phyloP scores from a whole-genome alignment of 768 basidiomycete species.

The Agrocybe praecox region DNA sequence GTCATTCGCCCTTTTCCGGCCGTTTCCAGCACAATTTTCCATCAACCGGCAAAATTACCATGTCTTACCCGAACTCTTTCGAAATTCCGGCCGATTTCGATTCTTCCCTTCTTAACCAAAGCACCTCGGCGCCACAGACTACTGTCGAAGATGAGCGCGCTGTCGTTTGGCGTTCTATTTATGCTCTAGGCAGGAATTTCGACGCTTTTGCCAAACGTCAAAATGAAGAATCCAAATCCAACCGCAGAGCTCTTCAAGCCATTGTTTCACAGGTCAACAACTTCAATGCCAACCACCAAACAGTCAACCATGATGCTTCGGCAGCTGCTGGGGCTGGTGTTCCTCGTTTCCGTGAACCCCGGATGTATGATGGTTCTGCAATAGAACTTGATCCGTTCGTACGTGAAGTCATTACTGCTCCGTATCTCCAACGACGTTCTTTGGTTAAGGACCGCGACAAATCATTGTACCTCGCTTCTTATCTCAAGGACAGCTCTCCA shows the following conservation, averaged over 20 bases:
- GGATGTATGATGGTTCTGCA: background rate
- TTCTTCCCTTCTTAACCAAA: background rate
- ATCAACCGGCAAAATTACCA: too few relatives aligned
- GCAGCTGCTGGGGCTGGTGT: background rate
- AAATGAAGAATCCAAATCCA: background rate
- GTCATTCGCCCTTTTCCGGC: too few relatives aligned
- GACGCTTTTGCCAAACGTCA: background rate
- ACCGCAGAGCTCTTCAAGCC: background rate
- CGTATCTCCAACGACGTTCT: background rate
- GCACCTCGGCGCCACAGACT: background rate
- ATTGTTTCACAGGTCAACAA: background rate
- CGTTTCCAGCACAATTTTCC: too few relatives aligned
- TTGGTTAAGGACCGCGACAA: background rate
- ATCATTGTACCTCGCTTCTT: constrained; percentile 10
- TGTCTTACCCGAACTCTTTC: background rate
- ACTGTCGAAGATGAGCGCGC: background rate
- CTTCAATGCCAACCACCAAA: background rate
- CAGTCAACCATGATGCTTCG: background rate
- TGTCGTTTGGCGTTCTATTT: background rate
- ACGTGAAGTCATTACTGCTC: background rate
- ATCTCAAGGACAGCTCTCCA: constrained; percentile 30
- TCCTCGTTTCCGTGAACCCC: background rate
- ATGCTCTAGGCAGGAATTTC: background rate
- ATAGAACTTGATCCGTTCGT: background rate
- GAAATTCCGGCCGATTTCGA: background rate